Percentiles rank a stretch among this genome's conserved stretches.
Evolutionary conservation across 352 stramenopile species (phyloP).

Genomic region (Pythium brassicae): DNA sequence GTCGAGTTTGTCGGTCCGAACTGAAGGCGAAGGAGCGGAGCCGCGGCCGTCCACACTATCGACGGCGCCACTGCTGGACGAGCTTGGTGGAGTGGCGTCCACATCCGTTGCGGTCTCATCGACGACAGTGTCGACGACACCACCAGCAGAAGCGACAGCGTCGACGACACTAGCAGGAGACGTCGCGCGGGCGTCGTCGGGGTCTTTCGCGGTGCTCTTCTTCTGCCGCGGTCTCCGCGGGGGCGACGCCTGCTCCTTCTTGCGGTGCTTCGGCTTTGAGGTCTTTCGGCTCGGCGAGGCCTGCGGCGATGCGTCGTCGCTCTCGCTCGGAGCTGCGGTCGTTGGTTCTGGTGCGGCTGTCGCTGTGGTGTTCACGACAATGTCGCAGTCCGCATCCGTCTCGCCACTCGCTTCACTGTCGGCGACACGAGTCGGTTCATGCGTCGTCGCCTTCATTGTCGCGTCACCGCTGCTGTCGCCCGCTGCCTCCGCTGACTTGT

Average conservation of each 20-base stretch:
- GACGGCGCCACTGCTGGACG: no score
- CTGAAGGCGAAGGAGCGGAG: no score
- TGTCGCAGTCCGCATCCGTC: background rate
- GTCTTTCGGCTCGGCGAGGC: background rate
- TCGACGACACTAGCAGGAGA: background rate
- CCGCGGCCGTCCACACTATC: no score
- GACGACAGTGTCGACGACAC: background rate
- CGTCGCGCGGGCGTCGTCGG: background rate
- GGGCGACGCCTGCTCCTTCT: slow-evolving; percentile 2
- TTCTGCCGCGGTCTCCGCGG: slow-evolving; percentile 1
- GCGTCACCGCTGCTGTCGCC: no score
- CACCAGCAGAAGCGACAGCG: background rate
- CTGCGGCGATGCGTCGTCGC: background rate
- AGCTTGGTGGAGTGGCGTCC: no score
- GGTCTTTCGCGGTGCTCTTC: slow-evolving; percentile 4
- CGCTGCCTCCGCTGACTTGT: no score
- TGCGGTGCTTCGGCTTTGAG: slow-evolving; percentile 6
- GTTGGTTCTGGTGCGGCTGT: background rate
- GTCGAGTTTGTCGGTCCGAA: no score
- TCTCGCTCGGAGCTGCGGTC: background rate
- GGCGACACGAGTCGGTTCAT: no score
- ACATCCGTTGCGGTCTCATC: no score
- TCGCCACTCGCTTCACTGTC: background rate
- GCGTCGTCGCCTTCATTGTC: no score
- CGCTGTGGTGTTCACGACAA: background rate